Evolutionary conservation across 306 rosid species (phyloP), one percentile per base, ranked within the genome.

Genomic region (Vicia villosa): DNA sequence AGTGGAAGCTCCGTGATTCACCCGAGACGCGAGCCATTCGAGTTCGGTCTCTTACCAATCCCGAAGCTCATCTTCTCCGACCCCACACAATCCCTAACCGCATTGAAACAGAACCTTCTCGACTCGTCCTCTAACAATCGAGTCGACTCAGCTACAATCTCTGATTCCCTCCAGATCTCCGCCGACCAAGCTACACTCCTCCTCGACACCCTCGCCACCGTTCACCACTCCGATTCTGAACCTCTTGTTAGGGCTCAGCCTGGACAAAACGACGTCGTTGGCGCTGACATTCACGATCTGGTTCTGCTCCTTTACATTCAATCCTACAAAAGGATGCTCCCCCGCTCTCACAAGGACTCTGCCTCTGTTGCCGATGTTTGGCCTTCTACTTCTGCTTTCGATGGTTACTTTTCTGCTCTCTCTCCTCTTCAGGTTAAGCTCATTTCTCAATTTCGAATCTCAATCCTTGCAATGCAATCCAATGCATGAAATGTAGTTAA

Each of bases 311-410:
- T 95, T 65, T 95, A 95, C 80, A 91, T 95, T 77, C 99, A 95
- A 74, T 91, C 99, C 7, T 95, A 89, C 66, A 95, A 89, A 85
- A 87, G 79, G 69, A 70, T 95, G 68, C 87, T 91, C 4, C 97
- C 99, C 0, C 80, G 97, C 56, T 85, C 95, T 61, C 96, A 89
- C 67, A 95, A 95, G 84, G 99, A 95, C 72, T 82, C 99, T 14
- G 99, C 92, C 9, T 69, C 99, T 4, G 95, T 95, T 17, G 86
- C 96, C 32, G 99, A 95, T 64, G 97, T 95, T 22, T 95, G 99
- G 99, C 99, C 99, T 26, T 95, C 99, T 1, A 91, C 95, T 19
- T 95, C 99, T 1, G 99, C 99, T 47, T 95, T 95, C 62, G 99
- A 95, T 62, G 99, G 99, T 14, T 95, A 91, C 77, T 77, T 95